Evolutionary conservation across 768 basidiomycete species (phyloP).

Genomic region (Amanita muscaria): DNA sequence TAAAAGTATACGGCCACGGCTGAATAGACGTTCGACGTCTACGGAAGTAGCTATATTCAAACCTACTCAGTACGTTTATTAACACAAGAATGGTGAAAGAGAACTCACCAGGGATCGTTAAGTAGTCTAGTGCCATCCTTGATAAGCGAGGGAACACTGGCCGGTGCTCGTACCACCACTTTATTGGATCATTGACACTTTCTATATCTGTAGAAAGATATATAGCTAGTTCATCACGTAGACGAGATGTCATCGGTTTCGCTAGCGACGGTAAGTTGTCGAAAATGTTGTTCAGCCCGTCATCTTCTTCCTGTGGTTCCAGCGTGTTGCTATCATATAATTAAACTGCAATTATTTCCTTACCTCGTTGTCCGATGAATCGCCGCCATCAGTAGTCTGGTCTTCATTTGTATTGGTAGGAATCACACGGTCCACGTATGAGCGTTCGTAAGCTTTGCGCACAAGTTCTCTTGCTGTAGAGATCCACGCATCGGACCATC

Average conservation of each 20-base stretch:
- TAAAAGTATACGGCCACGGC: conserved; percentile 18
- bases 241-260: background rate
- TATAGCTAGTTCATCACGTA: background rate
- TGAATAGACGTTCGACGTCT: conserved; percentile 16
- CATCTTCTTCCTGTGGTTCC: too few species aligned
- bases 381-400: too few species aligned
- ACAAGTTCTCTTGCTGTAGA: background rate
- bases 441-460: too few species aligned
- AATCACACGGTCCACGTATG: too few species aligned
- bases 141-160: background rate
- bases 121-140: background rate
- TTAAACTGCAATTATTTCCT: too few species aligned
- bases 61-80: background rate
- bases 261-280: background rate
- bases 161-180: background rate
- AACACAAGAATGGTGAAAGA: too few species aligned
- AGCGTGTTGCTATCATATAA: too few species aligned
- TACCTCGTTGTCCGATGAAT: too few species aligned
- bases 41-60: conserved; percentile 9
- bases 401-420: too few species aligned
- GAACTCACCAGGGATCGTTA: conserved; percentile 1
- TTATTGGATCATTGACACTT: background rate
- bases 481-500: conserved; percentile 9
- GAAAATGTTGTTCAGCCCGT: background rate
- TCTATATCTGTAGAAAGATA: background rate